Conservation (phyloP, 2,329 filamentous ascomycete genomes). For the Colletotrichum sp. region DNA sequence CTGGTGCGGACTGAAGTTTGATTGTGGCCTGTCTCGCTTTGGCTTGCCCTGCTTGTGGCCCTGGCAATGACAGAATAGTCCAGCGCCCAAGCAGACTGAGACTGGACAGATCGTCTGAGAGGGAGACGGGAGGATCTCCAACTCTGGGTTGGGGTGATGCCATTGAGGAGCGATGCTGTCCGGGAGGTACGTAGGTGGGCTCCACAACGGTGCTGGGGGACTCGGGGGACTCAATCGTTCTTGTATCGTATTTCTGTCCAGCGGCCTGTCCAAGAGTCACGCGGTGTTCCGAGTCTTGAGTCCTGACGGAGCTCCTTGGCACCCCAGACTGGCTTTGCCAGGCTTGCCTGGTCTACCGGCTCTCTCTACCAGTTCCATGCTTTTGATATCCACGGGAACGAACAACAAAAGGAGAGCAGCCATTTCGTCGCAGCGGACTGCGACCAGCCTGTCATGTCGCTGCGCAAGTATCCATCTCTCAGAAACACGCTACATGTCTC, state of each 20-base stretch:
- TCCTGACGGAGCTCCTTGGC: neutral
- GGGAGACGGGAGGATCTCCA: constrained; percentile 5
- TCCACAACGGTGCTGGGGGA: neutral
- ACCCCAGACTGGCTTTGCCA: neutral
- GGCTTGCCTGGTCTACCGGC: neutral
- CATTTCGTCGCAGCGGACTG: neutral
- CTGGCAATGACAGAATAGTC: neutral
- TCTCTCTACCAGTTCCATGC: neutral
- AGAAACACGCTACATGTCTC: neutral
- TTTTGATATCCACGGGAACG: neutral
- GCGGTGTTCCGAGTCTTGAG: neutral
- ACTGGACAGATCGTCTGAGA: constrained; percentile 11
- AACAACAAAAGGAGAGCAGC: neutral
- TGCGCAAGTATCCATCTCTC: neutral
- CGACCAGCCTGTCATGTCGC: neutral
- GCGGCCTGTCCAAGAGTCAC: neutral
- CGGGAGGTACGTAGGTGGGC: constrained; percentile 8
- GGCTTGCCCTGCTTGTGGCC: neutral
- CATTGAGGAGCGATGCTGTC: constrained; percentile 6
- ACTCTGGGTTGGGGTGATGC: constrained; percentile 10
- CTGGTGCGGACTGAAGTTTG: constrained; percentile 3
- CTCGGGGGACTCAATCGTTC: neutral
- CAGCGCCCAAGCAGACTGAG: neutral
- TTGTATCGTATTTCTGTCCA: neutral
- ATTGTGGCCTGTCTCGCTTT: constrained; percentile 5